These are phyloP conservation scores for Sanghuangporus baumii DNA, from an alignment of 1,284 basidiomycete genomes.

Conservation along the genomic window DNA sequence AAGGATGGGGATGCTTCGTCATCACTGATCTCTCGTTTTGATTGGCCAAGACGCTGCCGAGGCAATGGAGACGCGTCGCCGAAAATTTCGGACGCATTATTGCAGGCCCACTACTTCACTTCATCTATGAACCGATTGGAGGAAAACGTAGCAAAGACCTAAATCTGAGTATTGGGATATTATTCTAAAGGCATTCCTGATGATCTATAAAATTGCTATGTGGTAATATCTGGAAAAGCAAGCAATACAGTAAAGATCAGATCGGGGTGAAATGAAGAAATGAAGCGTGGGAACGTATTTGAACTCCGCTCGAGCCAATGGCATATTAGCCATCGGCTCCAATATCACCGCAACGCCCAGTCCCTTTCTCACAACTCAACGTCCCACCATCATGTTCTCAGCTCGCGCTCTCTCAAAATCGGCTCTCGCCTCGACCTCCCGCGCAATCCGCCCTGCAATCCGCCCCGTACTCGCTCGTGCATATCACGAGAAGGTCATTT, in stretches of 20 bases:
- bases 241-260: neutral
- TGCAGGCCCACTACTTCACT: no score
- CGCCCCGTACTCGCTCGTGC: constrained; percentile 52
- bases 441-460: constrained; percentile 33
- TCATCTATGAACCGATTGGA: no score
- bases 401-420: constrained; percentile 48
- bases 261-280: neutral
- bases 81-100: neutral
- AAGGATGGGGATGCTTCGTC: neutral
- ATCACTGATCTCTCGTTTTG: neutral
- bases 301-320: constrained; percentile 13
- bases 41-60: neutral
- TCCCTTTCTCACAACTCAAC: constrained; percentile 4
- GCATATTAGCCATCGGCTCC: neutral
- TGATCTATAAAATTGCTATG: neutral
- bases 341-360: constrained; percentile 2
- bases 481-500: constrained; percentile 93
- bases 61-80: neutral
- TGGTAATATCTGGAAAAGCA: neutral
- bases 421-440: constrained; percentile 39
- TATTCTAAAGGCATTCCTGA: neutral
- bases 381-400: constrained; percentile 54
- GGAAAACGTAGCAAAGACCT: no score
- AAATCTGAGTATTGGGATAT: no score
- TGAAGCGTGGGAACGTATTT: neutral